These are phyloP conservation scores for Zopfochytrium polystomum DNA, from an alignment of 371 early-diverging fungal genomes.

Conservation along the genomic window DNA sequence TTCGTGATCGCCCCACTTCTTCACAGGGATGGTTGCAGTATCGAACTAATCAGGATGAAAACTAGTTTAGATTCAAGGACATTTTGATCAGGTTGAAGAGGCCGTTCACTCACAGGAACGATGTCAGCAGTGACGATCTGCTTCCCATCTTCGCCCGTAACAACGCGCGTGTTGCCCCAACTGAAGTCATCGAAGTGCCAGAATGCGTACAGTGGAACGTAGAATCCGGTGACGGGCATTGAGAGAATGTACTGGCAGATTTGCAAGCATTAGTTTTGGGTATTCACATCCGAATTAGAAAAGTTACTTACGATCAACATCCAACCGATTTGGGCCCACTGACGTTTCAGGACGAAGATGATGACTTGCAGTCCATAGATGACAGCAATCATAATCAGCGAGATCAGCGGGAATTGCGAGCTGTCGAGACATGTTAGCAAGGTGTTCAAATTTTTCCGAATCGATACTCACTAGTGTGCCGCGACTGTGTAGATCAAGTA, in stretches of 20 bases:
- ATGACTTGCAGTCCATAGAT: no score
- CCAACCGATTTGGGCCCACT: no score
- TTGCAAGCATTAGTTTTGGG: conserved; percentile 60
- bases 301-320: conserved; percentile 41
- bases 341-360: no score
- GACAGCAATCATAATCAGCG: conserved; percentile 40
- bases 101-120: no score
- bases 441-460: background rate
- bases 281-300: conserved; percentile 90
- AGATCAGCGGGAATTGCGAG: conserved; percentile 58
- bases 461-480: conserved; percentile 53
- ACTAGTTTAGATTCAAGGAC: no score
- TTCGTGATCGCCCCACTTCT: no score
- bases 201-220: conserved; percentile 92
- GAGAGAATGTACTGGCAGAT: conserved; percentile 55
- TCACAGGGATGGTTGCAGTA: no score
- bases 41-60: no score
- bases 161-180: conserved; percentile 59
- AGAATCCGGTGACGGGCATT: conserved; percentile 93
- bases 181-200: conserved; percentile 99
- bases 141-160: conserved; percentile 65
- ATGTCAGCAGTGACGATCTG: conserved; percentile 60
- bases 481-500: conserved; percentile 54
- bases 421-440: conserved; percentile 50
- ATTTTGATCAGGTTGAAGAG: no score